phyloP scores from a whole-genome alignment of 768 basidiomycete genomes.

The Cubamyces sp. region DNA sequence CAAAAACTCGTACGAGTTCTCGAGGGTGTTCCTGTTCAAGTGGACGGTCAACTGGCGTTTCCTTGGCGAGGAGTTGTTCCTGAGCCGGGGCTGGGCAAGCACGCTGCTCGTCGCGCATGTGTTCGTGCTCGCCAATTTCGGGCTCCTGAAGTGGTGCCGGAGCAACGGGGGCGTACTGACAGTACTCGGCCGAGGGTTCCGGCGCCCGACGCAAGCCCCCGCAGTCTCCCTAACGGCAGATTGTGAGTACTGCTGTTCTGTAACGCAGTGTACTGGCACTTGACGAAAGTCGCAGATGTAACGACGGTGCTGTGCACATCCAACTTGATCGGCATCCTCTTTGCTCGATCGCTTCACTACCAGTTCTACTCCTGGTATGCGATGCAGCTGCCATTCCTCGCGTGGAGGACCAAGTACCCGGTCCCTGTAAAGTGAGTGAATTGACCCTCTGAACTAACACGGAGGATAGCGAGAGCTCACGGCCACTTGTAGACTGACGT shows the following conservation, averaged over 20 bases:
- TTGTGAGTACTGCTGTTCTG: conserved; percentile 50
- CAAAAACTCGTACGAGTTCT: conserved; percentile 80
- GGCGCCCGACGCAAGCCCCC: conserved; percentile 54
- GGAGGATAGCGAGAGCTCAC: neutral
- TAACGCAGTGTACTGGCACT: conserved; percentile 2
- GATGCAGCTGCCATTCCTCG: conserved; percentile 83
- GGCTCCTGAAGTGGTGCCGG: conserved; percentile 75
- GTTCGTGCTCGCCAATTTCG: conserved; percentile 63
- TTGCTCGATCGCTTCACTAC: conserved; percentile 94
- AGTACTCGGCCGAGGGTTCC: conserved; percentile 59
- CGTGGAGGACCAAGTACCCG: conserved; percentile 75
- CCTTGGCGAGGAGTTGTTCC: conserved; percentile 74
- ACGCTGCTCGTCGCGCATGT: conserved; percentile 71
- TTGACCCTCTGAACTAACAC: no score
- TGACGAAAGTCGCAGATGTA: conserved; percentile 30
- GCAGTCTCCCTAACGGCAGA: conserved; percentile 55
- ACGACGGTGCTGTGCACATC: conserved; percentile 86
- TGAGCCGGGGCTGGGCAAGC: conserved; percentile 62
- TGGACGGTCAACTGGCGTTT: conserved; percentile 99
- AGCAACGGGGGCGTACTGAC: conserved; percentile 66
- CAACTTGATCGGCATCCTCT: conserved; percentile 89
- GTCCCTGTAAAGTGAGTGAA: conserved; percentile 55
- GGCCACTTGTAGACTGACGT: conserved; percentile 49
- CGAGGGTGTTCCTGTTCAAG: conserved; percentile 86
- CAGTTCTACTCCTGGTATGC: conserved; percentile 99